These are phyloP conservation scores for Hypoxylon rickii DNA, from an alignment of 495 filamentous ascomycete species.

Conservation along the genomic window DNA sequence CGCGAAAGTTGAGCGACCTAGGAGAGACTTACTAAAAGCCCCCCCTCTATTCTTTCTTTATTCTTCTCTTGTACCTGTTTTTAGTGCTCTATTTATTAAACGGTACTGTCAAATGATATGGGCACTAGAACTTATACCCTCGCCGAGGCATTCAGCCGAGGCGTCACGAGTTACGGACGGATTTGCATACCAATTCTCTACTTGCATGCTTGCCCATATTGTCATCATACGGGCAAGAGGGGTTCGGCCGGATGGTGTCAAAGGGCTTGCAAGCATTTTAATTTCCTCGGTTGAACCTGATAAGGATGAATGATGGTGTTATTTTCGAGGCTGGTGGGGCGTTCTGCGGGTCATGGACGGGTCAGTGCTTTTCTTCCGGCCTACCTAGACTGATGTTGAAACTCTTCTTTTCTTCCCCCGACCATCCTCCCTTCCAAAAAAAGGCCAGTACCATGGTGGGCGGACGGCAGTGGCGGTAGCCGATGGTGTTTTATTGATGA, in stretches of 20 bases:
- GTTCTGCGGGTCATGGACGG: constrained; percentile 21
- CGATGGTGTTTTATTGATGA: constrained; percentile 17
- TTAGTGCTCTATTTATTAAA: constrained; percentile 8
- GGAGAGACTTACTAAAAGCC: constrained; percentile 52
- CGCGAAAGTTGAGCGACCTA: constrained; percentile 49
- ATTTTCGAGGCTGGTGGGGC: constrained; percentile 25
- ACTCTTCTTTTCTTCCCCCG: constrained; percentile 4
- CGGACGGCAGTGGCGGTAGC: constrained; percentile 1
- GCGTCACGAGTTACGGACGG: constrained; percentile 41
- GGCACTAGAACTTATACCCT: constrained; percentile 27
- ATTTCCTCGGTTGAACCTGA: constrained; percentile 12
- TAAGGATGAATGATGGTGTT: constrained; percentile 23
- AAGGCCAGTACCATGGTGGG: constrained; percentile 2
- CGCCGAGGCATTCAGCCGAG: constrained; percentile 31
- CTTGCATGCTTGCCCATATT: constrained; percentile 28
- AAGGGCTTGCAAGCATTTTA: constrained; percentile 22
- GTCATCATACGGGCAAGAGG: constrained; percentile 20
- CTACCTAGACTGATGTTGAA: constrained; percentile 24
- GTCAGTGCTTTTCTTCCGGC: constrained; percentile 4
- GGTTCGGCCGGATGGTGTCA: constrained; percentile 31
- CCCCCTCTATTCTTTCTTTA: constrained; percentile 18
- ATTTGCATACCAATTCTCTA: constrained; percentile 37
- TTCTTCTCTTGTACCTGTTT: constrained; percentile 32
- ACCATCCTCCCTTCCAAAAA: neutral
- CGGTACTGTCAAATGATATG: constrained; percentile 8